These are phyloP conservation scores for Phalaenopsis hybrid DNA, from an alignment of 116 monocot genomes.

Conservation along the genomic window DNA sequence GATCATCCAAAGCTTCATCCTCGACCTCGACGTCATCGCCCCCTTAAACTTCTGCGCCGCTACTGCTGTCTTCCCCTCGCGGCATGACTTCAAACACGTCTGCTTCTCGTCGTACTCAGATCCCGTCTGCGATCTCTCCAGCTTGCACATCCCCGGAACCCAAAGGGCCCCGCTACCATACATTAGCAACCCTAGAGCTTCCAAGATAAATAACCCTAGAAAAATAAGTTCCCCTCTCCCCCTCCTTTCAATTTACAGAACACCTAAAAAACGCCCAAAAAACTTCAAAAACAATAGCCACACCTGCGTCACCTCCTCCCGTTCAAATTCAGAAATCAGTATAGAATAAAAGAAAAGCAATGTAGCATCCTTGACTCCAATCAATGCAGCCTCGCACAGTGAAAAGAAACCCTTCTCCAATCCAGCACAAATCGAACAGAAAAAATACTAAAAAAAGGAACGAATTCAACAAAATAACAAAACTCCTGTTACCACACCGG, in stretches of 20 bases:
- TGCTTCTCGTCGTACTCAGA: conserved; percentile 12
- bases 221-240: background rate
- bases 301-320: background rate
- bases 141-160: conserved; percentile 18
- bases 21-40: conserved; percentile 27
- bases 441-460: background rate
- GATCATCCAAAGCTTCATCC: conserved; percentile 62
- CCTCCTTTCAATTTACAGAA: background rate
- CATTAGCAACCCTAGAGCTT: background rate
- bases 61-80: conserved; percentile 14
- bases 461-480: background rate
- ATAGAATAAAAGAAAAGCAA: background rate
- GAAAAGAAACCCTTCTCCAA: background rate
- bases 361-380: background rate
- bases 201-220: background rate
- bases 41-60: conserved; percentile 26
- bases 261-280: background rate
- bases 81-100: conserved; percentile 11
- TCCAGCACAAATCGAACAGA: background rate
- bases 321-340: background rate
- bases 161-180: background rate
- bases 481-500: background rate
- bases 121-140: conserved; percentile 12
- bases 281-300: background rate
- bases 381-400: background rate